Conservation (phyloP, 1,284 basidiomycete genomes). For the Tilletia caries region DNA sequence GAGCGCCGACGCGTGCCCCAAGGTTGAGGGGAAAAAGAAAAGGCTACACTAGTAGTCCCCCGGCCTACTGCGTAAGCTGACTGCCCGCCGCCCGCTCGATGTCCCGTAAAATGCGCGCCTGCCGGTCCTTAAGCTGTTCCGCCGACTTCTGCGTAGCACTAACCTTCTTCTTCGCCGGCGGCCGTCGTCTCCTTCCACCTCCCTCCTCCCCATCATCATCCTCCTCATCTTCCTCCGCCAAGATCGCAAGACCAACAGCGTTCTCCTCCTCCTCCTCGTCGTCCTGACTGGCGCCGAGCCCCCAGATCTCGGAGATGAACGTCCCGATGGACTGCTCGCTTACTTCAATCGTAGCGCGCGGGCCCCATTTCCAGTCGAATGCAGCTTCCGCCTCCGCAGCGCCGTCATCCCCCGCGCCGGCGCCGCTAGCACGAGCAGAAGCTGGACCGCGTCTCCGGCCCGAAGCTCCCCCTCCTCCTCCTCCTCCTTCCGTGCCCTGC, state of each 20-base stretch:
- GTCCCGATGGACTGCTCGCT: constrained; percentile 45
- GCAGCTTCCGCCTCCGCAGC: constrained; percentile 39
- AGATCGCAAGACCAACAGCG: background rate
- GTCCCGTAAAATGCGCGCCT: constrained; percentile 7
- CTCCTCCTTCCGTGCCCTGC: no score
- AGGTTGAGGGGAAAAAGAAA: no score
- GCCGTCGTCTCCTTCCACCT: background rate
- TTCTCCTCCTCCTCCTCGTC: constrained; percentile 19
- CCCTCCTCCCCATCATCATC: background rate
- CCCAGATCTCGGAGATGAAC: constrained; percentile 41
- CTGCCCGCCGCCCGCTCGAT: constrained; percentile 11
- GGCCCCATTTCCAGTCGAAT: constrained; percentile 53
- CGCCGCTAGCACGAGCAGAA: constrained; percentile 6
- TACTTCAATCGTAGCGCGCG: constrained; percentile 47
- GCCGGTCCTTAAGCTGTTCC: background rate
- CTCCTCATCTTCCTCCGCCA: background rate
- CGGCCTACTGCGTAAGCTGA: constrained; percentile 1
- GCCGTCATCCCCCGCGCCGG: constrained; percentile 16
- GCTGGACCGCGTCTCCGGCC: background rate
- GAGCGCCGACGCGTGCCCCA: no score
- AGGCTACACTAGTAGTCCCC: no score
- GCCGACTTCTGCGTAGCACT: background rate
- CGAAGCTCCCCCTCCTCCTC: no score
- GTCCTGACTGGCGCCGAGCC: constrained; percentile 18
- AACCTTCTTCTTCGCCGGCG: background rate